Evolutionary conservation across 139 green algal species (phyloP).

Genomic region (Coelastrella sp.): DNA sequence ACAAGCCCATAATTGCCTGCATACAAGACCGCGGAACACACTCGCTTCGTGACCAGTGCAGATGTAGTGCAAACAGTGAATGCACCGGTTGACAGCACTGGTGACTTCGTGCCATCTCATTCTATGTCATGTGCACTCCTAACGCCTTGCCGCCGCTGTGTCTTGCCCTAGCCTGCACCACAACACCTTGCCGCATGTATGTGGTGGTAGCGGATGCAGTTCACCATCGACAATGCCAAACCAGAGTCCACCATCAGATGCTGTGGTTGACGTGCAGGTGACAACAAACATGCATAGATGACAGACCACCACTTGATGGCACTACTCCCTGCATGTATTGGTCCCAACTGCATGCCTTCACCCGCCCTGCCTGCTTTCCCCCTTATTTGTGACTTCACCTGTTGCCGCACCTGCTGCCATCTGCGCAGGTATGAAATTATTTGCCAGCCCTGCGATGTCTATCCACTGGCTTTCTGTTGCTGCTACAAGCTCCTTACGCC

Average conservation of each 20-base stretch:
- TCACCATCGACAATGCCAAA: too few species aligned
- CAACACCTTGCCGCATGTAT: too few species aligned
- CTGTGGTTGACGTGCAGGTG: too few species aligned
- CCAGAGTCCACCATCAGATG: too few species aligned
- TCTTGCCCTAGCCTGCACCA: too few species aligned
- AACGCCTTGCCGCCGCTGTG: too few species aligned
- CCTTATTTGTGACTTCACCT: background rate
- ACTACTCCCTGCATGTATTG: too few species aligned
- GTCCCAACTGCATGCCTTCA: background rate
- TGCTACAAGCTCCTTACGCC: slow-evolving; percentile 30
- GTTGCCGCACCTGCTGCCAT: slow-evolving; percentile 43
- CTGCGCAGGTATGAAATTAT: slow-evolving; percentile 36
- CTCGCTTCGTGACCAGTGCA: background rate
- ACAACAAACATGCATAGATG: too few species aligned
- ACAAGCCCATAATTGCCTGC: slow-evolving; percentile 29
- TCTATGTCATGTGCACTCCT: too few species aligned
- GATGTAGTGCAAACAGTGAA: background rate
- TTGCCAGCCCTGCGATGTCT: slow-evolving; percentile 12
- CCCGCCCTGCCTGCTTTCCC: background rate
- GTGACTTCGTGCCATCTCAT: too few species aligned
- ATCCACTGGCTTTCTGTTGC: slow-evolving; percentile 24
- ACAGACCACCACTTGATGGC: too few species aligned
- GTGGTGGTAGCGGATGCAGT: too few species aligned
- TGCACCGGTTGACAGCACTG: background rate
- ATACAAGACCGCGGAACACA: background rate